phyloP scores from a whole-genome alignment of 1,139 yeast genomes.

The Geotrichum carabidarum region DNA sequence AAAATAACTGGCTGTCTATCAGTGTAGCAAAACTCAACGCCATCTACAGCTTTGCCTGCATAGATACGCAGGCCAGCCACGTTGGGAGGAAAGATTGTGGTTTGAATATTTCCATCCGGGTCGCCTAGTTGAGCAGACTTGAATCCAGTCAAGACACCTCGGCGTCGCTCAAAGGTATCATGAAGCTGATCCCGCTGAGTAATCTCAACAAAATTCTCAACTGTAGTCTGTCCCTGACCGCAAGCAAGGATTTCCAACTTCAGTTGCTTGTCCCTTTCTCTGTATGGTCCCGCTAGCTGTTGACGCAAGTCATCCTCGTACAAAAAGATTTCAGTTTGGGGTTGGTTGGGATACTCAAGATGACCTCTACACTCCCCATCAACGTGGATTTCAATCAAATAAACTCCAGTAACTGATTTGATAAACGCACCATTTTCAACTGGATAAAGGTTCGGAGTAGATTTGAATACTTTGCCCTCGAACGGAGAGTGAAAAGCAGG shows the following conservation, averaged over 20 bases:
- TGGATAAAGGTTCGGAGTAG: constrained; percentile 45
- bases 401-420: constrained; percentile 60
- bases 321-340: constrained; percentile 49
- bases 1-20: constrained; percentile 35
- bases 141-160: constrained; percentile 21
- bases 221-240: constrained; percentile 33
- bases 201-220: constrained; percentile 31
- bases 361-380: constrained; percentile 63
- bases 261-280: constrained; percentile 37
- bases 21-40: constrained; percentile 45
- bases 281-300: constrained; percentile 43
- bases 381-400: constrained; percentile 58
- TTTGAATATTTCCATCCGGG: constrained; percentile 24
- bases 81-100: constrained; percentile 27
- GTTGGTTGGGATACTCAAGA: constrained; percentile 59
- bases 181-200: constrained; percentile 19
- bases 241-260: constrained; percentile 43
- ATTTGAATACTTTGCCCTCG: constrained; percentile 44
- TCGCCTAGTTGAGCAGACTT: constrained; percentile 30
- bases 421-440: constrained; percentile 49
- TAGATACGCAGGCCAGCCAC: constrained; percentile 53
- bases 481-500: constrained; percentile 69
- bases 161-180: constrained; percentile 20
- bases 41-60: constrained; percentile 76
- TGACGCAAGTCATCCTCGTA: constrained; percentile 45